Evolutionary conservation across 2,329 filamentous ascomycete genomes (phyloP).

Genomic region (Colletotrichum karsti): DNA sequence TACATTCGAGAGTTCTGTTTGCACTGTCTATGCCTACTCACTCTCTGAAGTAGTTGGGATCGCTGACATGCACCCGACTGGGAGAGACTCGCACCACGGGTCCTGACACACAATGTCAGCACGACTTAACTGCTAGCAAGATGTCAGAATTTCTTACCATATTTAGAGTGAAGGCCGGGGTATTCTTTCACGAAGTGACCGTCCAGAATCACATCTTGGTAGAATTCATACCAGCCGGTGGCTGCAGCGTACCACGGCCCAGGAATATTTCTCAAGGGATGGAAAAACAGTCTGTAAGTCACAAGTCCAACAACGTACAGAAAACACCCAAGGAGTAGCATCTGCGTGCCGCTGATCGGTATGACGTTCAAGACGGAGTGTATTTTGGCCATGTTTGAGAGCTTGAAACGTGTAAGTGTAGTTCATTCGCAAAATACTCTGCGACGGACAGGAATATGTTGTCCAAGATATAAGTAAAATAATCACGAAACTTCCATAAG

Average conservation of each 20-base stretch:
- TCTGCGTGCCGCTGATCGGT: not conserved
- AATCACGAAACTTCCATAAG: too few species aligned
- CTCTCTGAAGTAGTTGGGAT: not conserved
- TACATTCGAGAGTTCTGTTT: not conserved
- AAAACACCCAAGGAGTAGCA: not conserved
- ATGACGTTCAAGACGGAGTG: not conserved
- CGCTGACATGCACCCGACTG: not conserved
- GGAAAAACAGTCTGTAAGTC: slow-evolving; percentile 36
- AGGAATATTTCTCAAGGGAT: slow-evolving; percentile 39
- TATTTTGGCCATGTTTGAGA: not conserved
- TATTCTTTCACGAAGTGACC: not conserved
- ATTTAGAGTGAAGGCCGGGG: not conserved
- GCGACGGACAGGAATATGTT: too few species aligned
- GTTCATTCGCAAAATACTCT: not conserved
- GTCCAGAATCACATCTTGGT: slow-evolving; percentile 6
- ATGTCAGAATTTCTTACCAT: not conserved
- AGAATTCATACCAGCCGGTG: slow-evolving; percentile 37
- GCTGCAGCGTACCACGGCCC: slow-evolving; percentile 38
- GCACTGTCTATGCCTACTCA: not conserved
- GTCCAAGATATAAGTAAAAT: too few species aligned
- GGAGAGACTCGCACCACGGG: not conserved
- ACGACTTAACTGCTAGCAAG: not conserved
- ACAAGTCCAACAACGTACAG: not conserved
- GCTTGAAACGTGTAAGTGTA: not conserved
- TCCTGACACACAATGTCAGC: not conserved